phyloP scores from a whole-genome alignment of 2,329 filamentous ascomycete genomes.

The Cadophora sp. region DNA sequence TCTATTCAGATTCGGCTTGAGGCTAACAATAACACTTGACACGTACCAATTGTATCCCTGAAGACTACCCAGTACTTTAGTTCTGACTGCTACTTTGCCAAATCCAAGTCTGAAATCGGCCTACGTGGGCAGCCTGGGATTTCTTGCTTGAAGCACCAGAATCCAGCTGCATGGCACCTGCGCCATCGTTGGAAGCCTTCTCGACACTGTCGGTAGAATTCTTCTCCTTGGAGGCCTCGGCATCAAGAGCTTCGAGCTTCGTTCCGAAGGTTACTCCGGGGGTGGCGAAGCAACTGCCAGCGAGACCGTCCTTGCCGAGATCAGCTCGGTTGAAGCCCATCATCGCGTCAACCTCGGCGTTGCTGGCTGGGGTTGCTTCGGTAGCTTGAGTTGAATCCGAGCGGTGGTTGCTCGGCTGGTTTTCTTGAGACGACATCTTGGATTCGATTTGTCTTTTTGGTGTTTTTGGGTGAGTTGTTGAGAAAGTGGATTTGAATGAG shows the following conservation, averaged over 20 bases:
- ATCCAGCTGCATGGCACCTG: too few species aligned
- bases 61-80: too few species aligned
- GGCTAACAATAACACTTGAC: too few species aligned
- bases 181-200: not conserved
- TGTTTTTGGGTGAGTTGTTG: not conserved
- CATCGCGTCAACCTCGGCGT: not conserved
- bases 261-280: not conserved
- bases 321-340: not conserved
- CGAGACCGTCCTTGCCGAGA: not conserved
- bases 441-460: too few species aligned
- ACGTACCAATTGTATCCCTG: too few species aligned
- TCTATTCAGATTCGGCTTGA: too few species aligned
- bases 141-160: too few species aligned
- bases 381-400: too few species aligned
- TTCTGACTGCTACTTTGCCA: too few species aligned
- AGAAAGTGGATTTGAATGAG: not conserved
- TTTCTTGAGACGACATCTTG: not conserved
- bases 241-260: not conserved
- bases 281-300: not conserved
- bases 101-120: too few species aligned
- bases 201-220: not conserved
- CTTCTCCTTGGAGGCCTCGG: not conserved
- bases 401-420: not conserved
- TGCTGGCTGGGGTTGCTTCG: not conserved
- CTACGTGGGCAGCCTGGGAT: too few species aligned